Conservation (phyloP, 495 filamentous ascomycete genomes). For the Xylaria longipes region DNA sequence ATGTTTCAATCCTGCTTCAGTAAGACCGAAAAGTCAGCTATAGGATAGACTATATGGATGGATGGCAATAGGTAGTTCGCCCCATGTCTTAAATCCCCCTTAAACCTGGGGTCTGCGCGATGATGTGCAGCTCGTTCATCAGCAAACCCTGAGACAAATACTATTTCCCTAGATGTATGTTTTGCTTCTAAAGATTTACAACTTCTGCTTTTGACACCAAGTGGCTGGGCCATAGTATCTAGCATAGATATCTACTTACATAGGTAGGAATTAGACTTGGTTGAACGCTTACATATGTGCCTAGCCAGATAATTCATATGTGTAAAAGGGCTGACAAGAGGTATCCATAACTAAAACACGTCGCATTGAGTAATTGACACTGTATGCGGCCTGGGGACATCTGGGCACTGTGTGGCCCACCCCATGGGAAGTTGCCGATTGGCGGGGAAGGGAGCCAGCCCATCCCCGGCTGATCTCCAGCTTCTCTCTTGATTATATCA, state of each 20-base stretch:
- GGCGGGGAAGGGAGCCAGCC: background rate
- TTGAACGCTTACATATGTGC: background rate
- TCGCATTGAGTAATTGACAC: background rate
- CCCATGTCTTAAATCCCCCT: background rate
- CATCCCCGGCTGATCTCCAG: background rate
- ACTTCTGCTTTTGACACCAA: background rate
- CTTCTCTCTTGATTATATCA: slow-evolving; percentile 6
- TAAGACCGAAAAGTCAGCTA: background rate
- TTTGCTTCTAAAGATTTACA: background rate
- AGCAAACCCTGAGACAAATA: slow-evolving; percentile 5
- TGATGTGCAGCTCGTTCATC: slow-evolving; percentile 11
- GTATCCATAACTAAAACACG: background rate
- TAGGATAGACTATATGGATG: background rate
- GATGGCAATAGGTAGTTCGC: background rate
- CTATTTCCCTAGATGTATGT: background rate
- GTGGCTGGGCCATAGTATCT: background rate
- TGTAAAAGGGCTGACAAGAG: background rate
- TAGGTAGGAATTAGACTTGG: background rate
- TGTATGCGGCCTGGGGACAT: background rate
- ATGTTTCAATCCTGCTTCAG: background rate
- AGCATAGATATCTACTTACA: background rate
- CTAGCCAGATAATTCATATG: background rate
- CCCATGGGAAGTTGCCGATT: slow-evolving; percentile 15
- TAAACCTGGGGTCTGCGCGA: background rate
- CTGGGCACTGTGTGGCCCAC: slow-evolving; percentile 5